These are phyloP conservation scores for Pichia sp. DNA, from an alignment of 1,139 yeast species.

Conservation along the genomic window DNA sequence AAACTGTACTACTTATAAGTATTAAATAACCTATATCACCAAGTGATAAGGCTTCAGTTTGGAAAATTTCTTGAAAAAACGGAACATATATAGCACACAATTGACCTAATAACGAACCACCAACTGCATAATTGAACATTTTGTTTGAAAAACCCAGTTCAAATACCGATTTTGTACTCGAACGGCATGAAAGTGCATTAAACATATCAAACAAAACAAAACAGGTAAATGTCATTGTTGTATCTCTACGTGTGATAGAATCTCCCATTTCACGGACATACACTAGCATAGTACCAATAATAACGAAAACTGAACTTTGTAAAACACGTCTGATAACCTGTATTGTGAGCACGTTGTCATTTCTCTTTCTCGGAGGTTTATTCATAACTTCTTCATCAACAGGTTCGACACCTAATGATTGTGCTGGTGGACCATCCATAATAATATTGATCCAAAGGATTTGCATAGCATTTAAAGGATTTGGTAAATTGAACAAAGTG, in stretches of 20 bases:
- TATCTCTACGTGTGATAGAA: conserved; percentile 84
- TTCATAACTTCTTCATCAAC: conserved; percentile 93
- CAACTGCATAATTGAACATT: conserved; percentile 90
- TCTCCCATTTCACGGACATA: conserved; percentile 81
- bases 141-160: conserved; percentile 73
- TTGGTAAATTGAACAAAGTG: conserved; percentile 80
- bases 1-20: conserved; percentile 67
- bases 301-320: conserved; percentile 67
- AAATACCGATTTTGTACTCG: conserved; percentile 71
- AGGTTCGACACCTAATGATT: conserved; percentile 93
- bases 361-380: conserved; percentile 85
- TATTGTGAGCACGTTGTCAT: conserved; percentile 70
- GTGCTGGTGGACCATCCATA: conserved; percentile 99
- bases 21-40: conserved; percentile 60
- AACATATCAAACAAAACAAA: conserved; percentile 94
- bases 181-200: conserved; percentile 89
- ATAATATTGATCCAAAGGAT: conserved; percentile 93
- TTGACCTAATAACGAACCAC: conserved; percentile 88
- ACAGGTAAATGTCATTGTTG: conserved; percentile 98
- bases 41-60: conserved; percentile 78
- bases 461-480: conserved; percentile 98
- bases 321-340: conserved; percentile 64
- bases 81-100: conserved; percentile 89
- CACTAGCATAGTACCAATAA: conserved; percentile 76
- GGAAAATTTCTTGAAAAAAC: conserved; percentile 84